Base-by-base conservation (phyloP, 2,329 filamentous ascomycete species). In the Pezicula rhizophila region DNA sequence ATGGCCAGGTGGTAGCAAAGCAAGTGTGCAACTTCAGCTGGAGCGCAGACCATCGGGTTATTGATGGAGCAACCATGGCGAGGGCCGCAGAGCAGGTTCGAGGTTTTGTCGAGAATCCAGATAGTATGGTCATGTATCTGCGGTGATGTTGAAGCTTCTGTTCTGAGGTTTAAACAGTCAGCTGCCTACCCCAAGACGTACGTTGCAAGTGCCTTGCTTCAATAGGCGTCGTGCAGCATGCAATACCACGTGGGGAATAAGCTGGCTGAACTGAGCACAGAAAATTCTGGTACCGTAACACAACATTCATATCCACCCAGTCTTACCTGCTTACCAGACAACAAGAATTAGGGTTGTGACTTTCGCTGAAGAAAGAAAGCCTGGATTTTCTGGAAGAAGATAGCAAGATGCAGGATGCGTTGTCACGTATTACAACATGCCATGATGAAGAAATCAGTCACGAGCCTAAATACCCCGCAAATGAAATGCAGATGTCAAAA, bases 51-150 rank as follows among this genome's bases (percentile, higher is more conserved):
- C 93, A 99, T 69, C 77, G 93, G 17, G 87, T 97, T 47, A 83
- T 97, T 42, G 93, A 99, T 68, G 93, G 93, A 2, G 92, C 92
- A 42, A 96, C 91, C 52, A 89, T 96, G 79, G 93, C 93, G 17
- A 79, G 91, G 57, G 92, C 92, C 66, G 90, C 89, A 11, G 89
- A 91, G 60, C 78, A 85, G 53, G 87, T 97, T 18, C 82, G 83
- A 59, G 74, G 75, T 45, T 81, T 87, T 58, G 78, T 97, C 35
- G 91, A 97, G 71, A 82, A 88, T 62, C 89, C 92, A 4, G 90
- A 91, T 64, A 77, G 78, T 49, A 95, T 97, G 89, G 73, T 96
- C 55, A 77, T 95, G 66, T 84, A 87, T 65, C 69, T 96, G 65
- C 77, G 82, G 68, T 96, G 75, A 73, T 25, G n/a, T 10, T 10